Conservation (phyloP, 1,284 basidiomycete species). For the Malassezia brasiliensis region DNA sequence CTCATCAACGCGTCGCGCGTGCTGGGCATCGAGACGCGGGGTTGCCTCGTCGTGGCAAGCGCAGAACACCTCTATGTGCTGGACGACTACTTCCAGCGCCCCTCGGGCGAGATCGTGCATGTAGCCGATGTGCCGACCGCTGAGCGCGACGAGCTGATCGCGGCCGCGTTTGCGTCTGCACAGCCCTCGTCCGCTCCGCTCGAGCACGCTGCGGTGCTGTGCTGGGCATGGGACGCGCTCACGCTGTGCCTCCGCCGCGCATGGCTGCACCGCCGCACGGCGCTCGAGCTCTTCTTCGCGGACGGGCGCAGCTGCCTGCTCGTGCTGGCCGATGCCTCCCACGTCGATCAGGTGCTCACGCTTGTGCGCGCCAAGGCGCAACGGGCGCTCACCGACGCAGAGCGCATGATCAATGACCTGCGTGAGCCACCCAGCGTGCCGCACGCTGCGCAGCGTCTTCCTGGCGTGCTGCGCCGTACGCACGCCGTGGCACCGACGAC, state of each 20-base stretch:
- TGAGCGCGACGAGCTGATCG: slow-evolving; percentile 51
- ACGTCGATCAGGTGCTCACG: slow-evolving; percentile 24
- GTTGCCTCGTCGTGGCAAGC: slow-evolving; percentile 77
- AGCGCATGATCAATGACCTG: slow-evolving; percentile 24
- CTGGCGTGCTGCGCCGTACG: slow-evolving; percentile 29
- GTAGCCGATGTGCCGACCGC: slow-evolving; percentile 73
- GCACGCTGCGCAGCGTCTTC: slow-evolving; percentile 24
- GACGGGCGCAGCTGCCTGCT: slow-evolving; percentile 47
- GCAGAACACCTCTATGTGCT: slow-evolving; percentile 76
- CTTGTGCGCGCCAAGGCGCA: slow-evolving; percentile 28
- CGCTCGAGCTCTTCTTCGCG: slow-evolving; percentile 46
- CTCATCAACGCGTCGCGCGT: slow-evolving; percentile 52
- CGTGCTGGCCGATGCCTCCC: slow-evolving; percentile 31
- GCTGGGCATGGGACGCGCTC: slow-evolving; percentile 34
- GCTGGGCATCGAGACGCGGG: slow-evolving; percentile 51
- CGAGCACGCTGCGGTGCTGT: slow-evolving; percentile 46
- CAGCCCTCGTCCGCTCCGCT: slow-evolving; percentile 16
- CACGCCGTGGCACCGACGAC: slow-evolving; percentile 33
- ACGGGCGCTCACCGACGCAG: slow-evolving; percentile 27
- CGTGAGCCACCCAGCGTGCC: slow-evolving; percentile 17
- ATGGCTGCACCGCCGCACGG: slow-evolving; percentile 38
- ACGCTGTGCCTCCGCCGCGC: slow-evolving; percentile 23
- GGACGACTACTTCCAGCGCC: slow-evolving; percentile 80
- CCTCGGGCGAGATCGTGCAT: slow-evolving; percentile 78
- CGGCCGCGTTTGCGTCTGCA: slow-evolving; percentile 62